Percentiles rank a stretch among this genome's conserved stretches.
phyloP scores from a whole-genome alignment of 2,329 filamentous ascomycete genomes.

The Neoarthrinium moseri region DNA sequence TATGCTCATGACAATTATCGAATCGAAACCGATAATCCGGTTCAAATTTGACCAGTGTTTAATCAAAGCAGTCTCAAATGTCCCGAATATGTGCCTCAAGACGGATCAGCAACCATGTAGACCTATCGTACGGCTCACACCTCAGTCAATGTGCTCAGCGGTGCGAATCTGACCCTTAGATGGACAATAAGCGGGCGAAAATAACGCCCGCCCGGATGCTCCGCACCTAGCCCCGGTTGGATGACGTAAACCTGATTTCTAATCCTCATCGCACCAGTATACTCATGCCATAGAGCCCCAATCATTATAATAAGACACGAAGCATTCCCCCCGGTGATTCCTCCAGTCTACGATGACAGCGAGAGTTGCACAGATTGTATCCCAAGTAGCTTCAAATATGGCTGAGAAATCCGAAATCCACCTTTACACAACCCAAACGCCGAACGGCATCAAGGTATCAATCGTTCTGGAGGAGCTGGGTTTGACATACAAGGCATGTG shows the following conservation, averaged over 20 bases:
- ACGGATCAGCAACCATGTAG: not conserved
- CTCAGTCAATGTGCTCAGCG: not conserved
- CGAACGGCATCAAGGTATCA: slow-evolving; percentile 87
- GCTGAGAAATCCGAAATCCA: slow-evolving; percentile 62
- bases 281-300: too few species aligned
- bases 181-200: not conserved
- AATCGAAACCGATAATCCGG: too few species aligned
- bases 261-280: too few species aligned
- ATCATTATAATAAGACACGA: too few species aligned
- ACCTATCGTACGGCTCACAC: not conserved
- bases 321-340: too few species aligned
- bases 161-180: not conserved
- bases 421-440: slow-evolving; percentile 79
- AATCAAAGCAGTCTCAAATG: too few species aligned
- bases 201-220: not conserved
- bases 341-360: not conserved
- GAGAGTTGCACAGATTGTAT: not conserved
- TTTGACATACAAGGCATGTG: slow-evolving; percentile 69
- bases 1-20: too few species aligned
- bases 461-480: slow-evolving; percentile 85
- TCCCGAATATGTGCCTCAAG: too few species aligned
- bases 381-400: slow-evolving; percentile 32
- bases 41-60: too few species aligned
- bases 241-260: slow-evolving; percentile 2
- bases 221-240: not conserved